Evolutionary conservation across 2,329 filamentous ascomycete species (phyloP).

Genomic region (Colletotrichum eremochloae): DNA sequence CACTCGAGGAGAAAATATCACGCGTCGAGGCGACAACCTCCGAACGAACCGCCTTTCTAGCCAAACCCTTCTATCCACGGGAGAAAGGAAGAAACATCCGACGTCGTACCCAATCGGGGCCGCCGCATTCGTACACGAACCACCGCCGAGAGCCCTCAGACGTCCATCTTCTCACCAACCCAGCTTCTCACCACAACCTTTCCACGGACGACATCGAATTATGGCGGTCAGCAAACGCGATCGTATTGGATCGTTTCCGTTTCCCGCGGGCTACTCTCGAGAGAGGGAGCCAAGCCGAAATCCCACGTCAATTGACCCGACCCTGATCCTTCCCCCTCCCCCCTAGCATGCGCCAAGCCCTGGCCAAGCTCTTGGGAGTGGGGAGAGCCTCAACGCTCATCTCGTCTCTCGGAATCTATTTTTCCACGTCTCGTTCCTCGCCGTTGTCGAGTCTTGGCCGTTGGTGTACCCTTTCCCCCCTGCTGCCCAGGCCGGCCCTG

Average conservation of each 20-base stretch:
- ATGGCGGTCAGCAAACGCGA: not conserved
- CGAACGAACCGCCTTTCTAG: not conserved
- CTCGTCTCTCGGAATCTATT: slow-evolving; percentile 28
- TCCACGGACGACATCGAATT: not conserved
- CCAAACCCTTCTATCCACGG: not conserved
- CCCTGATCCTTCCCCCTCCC: slow-evolving; percentile 6
- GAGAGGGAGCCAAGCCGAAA: not conserved
- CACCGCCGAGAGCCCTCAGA: not conserved
- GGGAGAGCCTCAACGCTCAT: slow-evolving; percentile 32
- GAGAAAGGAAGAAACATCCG: no score
- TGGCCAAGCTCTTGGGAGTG: slow-evolving; percentile 23
- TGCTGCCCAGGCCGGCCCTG: not conserved
- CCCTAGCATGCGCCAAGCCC: slow-evolving; percentile 28
- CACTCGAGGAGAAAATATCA: not conserved
- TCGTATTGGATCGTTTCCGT: not conserved
- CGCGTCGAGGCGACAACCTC: not conserved
- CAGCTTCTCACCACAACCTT: not conserved
- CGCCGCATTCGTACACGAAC: not conserved
- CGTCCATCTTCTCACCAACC: not conserved
- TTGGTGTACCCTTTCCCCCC: not conserved
- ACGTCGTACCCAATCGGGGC: not conserved
- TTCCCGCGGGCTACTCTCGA: not conserved
- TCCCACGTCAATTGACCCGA: not conserved
- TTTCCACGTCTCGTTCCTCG: slow-evolving; percentile 39
- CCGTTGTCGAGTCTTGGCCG: not conserved